Evolutionary conservation across 2,329 filamentous ascomycete species (phyloP).

Genomic region (Gaeumannomyces tritici): DNA sequence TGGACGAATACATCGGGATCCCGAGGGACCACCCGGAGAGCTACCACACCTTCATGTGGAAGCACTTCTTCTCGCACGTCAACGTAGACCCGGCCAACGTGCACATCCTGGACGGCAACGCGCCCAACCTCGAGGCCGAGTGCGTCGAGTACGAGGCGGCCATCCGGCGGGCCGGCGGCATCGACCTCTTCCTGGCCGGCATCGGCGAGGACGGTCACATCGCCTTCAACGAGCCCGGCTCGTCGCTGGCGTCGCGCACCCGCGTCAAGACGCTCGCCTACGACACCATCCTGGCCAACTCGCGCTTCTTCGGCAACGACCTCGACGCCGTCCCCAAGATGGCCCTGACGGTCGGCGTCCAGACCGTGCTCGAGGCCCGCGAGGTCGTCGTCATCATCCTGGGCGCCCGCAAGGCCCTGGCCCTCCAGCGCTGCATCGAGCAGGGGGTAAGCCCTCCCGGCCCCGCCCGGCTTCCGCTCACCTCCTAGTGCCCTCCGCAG

Average conservation of each 20-base stretch:
- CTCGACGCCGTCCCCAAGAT: conserved; percentile 57
- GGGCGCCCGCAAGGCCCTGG: conserved; percentile 62
- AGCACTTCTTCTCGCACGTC: conserved; percentile 67
- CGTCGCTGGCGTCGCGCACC: conserved; percentile 58
- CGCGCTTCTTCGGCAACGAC: conserved; percentile 61
- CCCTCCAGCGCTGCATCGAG: conserved; percentile 64
- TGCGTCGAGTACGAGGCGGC: conserved; percentile 64
- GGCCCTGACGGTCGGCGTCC: conserved; percentile 54
- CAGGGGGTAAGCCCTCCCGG: conserved; percentile 35
- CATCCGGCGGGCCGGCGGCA: conserved; percentile 59
- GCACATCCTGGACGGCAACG: conserved; percentile 67
- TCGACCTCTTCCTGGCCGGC: conserved; percentile 68
- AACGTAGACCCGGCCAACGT: conserved; percentile 61
- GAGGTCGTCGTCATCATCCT: conserved; percentile 69
- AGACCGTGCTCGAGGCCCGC: conserved; percentile 53
- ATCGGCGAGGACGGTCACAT: conserved; percentile 73
- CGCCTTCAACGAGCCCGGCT: conserved; percentile 74
- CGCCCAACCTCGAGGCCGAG: conserved; percentile 57
- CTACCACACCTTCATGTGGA: conserved; percentile 79
- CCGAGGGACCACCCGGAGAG: conserved; percentile 65
- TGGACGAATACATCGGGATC: conserved; percentile 67
- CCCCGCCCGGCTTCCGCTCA: not conserved
- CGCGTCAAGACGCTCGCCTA: conserved; percentile 70
- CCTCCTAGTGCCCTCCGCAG: no score
- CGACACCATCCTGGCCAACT: conserved; percentile 69